A percentile compares a stretch with the other conserved stretches of the same genome.
Evolutionary conservation across 441 rosid genomes (phyloP).

Genomic region (Adansonia rubrostipa): DNA sequence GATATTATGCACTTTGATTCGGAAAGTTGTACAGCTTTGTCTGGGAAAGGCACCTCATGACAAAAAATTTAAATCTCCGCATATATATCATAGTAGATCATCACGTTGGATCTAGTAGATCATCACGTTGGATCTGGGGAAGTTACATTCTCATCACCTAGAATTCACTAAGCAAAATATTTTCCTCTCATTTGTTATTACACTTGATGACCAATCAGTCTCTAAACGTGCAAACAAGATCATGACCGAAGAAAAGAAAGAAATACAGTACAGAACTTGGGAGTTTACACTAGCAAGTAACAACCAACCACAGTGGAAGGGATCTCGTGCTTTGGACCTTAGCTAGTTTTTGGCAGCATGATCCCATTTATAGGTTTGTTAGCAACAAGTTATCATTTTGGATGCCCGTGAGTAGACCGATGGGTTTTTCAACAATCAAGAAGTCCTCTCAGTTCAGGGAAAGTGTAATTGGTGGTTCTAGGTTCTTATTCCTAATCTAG

Average conservation of each 20-base stretch:
- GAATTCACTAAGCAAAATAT: neutral
- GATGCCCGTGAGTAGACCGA: neutral
- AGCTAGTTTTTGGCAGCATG: neutral
- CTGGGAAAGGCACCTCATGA: neutral
- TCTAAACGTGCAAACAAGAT: neutral
- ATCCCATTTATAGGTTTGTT: neutral
- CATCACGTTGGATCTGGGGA: neutral
- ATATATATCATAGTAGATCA: neutral
- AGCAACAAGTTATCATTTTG: neutral
- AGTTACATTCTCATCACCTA: neutral
- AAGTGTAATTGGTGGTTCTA: neutral
- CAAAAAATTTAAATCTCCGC: neutral
- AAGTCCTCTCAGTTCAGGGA: slow-evolving; percentile 5
- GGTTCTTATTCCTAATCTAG: neutral
- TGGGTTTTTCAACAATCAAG: neutral
- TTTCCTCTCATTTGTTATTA: neutral
- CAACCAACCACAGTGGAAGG: neutral
- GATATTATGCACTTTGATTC: neutral
- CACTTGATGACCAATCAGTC: neutral
- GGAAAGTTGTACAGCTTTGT: neutral
- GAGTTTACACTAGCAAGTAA: neutral
- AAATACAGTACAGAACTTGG: neutral
- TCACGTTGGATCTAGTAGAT: too few relatives aligned
- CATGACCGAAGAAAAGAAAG: neutral
- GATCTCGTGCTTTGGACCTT: neutral